These are phyloP conservation scores for Pelargonium fulgidum DNA, from an alignment of 441 rosid genomes.

Conservation along the genomic window DNA sequence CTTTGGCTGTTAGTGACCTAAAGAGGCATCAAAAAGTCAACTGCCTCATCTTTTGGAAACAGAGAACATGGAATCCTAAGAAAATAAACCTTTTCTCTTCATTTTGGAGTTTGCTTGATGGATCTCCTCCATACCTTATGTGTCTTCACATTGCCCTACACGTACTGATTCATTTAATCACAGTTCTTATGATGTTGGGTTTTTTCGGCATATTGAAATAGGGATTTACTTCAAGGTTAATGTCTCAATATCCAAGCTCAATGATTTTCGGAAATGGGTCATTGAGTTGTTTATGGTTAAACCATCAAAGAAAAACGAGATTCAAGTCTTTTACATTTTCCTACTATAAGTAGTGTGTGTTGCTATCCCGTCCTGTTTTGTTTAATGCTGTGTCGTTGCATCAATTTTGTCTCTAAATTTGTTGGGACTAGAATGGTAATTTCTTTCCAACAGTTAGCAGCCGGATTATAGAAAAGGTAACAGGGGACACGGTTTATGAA, in stretches of 20 bases:
- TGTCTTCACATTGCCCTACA: no score
- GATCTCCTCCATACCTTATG: not conserved
- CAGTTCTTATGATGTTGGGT: no score
- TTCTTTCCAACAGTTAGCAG: conserved; percentile 51
- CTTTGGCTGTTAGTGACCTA: not conserved
- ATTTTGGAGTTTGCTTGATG: not conserved
- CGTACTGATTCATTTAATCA: not conserved
- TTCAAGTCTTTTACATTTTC: no score
- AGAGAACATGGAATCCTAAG: not conserved
- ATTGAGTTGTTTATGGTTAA: no score
- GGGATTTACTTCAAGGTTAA: no score
- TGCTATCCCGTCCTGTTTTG: no score
- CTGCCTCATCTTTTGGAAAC: not conserved
- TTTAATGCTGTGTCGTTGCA: not conserved
- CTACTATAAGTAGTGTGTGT: no score
- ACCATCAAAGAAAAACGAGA: no score
- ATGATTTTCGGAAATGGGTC: no score
- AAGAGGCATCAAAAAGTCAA: not conserved
- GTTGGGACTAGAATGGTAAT: conserved; percentile 34
- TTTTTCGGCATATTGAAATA: no score
- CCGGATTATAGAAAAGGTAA: conserved; percentile 38
- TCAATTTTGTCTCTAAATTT: conserved; percentile 12
- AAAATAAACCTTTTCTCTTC: no score
- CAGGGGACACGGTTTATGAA: conserved; percentile 27
- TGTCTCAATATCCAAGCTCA: no score